phyloP scores from a whole-genome alignment of 2,329 filamentous ascomycete genomes.

The Aspergillus piperis region DNA sequence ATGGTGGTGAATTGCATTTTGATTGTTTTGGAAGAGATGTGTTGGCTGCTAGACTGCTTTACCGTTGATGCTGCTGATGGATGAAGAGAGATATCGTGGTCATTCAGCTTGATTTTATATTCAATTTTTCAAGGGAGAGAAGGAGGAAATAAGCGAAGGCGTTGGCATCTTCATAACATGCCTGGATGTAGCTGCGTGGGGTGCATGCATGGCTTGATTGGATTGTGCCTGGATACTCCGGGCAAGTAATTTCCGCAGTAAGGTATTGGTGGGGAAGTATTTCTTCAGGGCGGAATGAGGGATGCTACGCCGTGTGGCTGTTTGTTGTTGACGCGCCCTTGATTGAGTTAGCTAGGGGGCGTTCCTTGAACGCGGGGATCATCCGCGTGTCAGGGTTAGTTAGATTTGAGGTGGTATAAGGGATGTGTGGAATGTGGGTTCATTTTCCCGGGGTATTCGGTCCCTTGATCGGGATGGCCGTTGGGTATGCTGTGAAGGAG shows the following conservation, averaged over 20 bases:
- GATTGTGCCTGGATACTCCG: not conserved
- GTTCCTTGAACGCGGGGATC: not conserved
- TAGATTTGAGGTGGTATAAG: not conserved
- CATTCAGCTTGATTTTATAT: not conserved
- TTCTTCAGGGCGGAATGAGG: not conserved
- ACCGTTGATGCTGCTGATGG: not conserved
- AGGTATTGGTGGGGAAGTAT: too few species aligned
- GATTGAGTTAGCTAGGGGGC: not conserved
- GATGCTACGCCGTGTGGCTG: not conserved
- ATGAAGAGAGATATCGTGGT: not conserved
- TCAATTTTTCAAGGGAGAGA: not conserved
- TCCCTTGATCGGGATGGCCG: too few species aligned
- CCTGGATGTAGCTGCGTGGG: not conserved
- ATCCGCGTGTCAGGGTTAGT: not conserved
- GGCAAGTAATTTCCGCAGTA: not conserved
- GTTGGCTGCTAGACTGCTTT: not conserved
- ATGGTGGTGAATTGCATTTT: not conserved
- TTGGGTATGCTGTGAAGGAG: too few species aligned
- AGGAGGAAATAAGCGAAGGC: not conserved
- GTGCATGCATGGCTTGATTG: not conserved
- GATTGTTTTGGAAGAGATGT: not conserved
- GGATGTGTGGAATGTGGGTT: not conserved
- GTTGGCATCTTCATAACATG: not conserved
- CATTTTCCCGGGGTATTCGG: too few species aligned
- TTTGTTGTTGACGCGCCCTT: not conserved